Evolutionary conservation across 2,329 filamentous ascomycete species (phyloP).

Genomic region (Apiospora rasikravindrae): DNA sequence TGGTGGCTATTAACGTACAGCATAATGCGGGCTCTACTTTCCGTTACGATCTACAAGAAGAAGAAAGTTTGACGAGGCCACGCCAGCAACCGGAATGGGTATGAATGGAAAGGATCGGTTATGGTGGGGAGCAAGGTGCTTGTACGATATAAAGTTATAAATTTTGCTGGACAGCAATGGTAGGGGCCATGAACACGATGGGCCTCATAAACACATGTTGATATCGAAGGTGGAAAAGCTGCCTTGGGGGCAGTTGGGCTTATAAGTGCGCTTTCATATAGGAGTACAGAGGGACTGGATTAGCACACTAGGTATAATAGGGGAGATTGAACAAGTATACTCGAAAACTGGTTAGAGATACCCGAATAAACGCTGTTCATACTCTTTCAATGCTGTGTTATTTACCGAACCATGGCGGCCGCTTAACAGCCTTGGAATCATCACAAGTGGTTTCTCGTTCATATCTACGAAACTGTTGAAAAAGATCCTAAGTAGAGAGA

Average conservation of each 20-base stretch:
- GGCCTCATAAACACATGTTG: background rate
- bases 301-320: background rate
- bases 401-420: too few species aligned
- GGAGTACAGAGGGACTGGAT: background rate
- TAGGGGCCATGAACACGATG: background rate
- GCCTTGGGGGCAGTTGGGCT: background rate
- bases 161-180: background rate
- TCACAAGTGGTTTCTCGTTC: too few species aligned
- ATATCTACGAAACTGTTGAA: too few species aligned
- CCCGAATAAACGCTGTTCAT: background rate
- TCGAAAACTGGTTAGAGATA: conserved; percentile 3
- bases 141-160: background rate
- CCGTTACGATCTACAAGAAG: background rate
- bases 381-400: background rate
- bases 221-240: background rate
- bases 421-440: background rate
- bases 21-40: background rate
- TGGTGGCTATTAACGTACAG: conserved; percentile 33
- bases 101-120: background rate
- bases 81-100: background rate
- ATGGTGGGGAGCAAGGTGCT: background rate
- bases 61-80: background rate
- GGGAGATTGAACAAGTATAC: background rate
- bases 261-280: background rate
- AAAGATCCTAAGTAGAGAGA: too few species aligned